Evolutionary conservation across 2,329 filamentous ascomycete genomes (phyloP).

Genomic region (Biscogniauxia sp.): DNA sequence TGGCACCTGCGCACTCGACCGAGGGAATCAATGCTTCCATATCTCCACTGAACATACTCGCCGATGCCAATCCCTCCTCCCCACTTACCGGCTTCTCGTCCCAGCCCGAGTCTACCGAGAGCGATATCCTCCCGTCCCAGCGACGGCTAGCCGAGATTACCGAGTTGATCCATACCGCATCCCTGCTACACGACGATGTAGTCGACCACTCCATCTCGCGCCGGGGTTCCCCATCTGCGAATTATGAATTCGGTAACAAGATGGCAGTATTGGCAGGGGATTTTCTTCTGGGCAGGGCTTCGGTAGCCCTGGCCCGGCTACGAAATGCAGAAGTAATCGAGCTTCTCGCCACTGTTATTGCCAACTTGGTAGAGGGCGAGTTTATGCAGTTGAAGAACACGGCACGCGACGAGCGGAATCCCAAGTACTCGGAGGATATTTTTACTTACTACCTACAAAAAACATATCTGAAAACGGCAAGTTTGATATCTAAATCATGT

Average conservation of each 20-base stretch:
- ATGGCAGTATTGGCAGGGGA: constrained; percentile 99
- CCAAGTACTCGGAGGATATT: constrained; percentile 82
- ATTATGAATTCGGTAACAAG: constrained; percentile 96
- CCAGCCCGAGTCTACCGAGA: constrained; percentile 45
- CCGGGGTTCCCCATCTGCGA: constrained; percentile 81
- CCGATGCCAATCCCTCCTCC: constrained; percentile 76
- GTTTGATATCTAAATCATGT: constrained; percentile 93
- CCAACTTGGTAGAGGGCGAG: constrained; percentile 95
- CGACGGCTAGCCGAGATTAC: constrained; percentile 92
- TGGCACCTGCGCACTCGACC: constrained; percentile 40
- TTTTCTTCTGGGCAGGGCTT: constrained; percentile 88
- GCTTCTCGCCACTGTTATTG: constrained; percentile 91
- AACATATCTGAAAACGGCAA: constrained; percentile 96
- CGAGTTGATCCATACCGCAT: constrained; percentile 95
- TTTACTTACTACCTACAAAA: constrained; percentile 95
- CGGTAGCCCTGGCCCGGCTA: constrained; percentile 85
- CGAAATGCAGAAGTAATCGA: constrained; percentile 94
- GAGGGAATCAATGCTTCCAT: constrained; percentile 52
- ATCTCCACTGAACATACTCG: constrained; percentile 59
- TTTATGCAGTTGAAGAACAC: constrained; percentile 99
- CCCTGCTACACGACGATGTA: constrained; percentile 95
- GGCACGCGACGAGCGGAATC: constrained; percentile 78
- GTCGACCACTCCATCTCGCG: constrained; percentile 89
- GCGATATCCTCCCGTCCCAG: constrained; percentile 87
- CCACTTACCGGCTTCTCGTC: constrained; percentile 51